These are phyloP conservation scores for Penicillium daleae DNA, from an alignment of 495 filamentous ascomycete species.

Conservation along the genomic window DNA sequence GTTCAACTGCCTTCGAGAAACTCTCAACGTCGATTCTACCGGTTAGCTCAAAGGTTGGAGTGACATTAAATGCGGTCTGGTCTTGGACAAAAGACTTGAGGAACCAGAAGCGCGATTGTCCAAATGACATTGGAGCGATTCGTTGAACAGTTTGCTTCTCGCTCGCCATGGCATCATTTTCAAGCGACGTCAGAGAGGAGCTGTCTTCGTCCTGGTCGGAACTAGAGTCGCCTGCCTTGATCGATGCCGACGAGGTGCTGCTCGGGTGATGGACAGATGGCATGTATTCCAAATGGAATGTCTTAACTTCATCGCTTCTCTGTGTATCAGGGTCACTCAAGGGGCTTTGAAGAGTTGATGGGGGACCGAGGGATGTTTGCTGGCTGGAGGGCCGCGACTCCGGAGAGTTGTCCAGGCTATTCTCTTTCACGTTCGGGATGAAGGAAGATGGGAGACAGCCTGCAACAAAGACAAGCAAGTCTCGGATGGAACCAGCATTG, in stretches of 20 bases:
- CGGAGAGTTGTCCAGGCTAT: background rate
- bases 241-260: conserved; percentile 20
- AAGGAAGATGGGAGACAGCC: conserved; percentile 12
- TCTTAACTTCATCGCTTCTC: background rate
- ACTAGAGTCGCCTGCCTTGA: conserved; percentile 18
- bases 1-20: conserved; percentile 37
- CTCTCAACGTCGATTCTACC: conserved; percentile 22
- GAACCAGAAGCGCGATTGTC: conserved; percentile 41
- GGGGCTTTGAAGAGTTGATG: background rate
- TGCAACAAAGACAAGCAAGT: conserved; percentile 20
- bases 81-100: conserved; percentile 16
- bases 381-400: background rate
- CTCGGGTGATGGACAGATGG: background rate
- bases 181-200: conserved; percentile 15
- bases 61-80: conserved; percentile 24
- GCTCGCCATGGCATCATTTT: background rate
- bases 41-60: conserved; percentile 20
- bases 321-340: background rate
- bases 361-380: background rate
- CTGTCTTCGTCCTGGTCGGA: conserved; percentile 21
- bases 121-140: conserved; percentile 36
- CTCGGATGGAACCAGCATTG: conserved; percentile 24
- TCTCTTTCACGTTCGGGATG: conserved; percentile 16
- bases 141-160: conserved; percentile 9
- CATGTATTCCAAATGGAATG: conserved; percentile 14